Evolutionary conservation across 768 basidiomycete species (phyloP), one percentile per base, ranked within the genome.

Genomic region (Suillus subalutaceus): DNA sequence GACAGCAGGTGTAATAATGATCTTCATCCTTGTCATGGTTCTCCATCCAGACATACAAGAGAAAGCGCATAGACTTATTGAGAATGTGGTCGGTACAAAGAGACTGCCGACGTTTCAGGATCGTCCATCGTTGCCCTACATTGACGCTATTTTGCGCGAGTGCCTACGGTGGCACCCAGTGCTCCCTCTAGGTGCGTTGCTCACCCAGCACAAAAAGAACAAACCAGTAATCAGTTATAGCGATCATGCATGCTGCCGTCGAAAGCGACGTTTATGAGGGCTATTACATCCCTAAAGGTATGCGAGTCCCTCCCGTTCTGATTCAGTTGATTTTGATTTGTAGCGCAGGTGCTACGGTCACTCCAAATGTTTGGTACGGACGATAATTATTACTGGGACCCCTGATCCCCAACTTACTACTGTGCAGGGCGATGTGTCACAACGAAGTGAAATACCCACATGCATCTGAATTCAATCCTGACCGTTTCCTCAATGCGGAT

Each of bases 211-310:
- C 13, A 1, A 15, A n/a, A 38, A 7, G n/a, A 23, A 23, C 15
- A 38, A 1, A 58, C 35, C 4, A 16, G 3, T 38, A 7, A 58
- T 23, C 13, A 16, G n/a, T 58, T 23, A 38, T 15, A 58, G 56
- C 60, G 67, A 65, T 70, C 43, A 71, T 75, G 3, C 78, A 79
- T 58, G 58, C 66, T 12, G n/a, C 66, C 1, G 80, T 78, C 0
- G 67, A 72, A 41, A 79, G 79, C 62, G 82, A 83, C 50, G 65
- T 75, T 20, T 83, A 83, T 66, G 70, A 76, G 30, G 79, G 81
- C 16, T 84, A 83, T 65, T 73, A 84, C 9, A 88, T 88, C 48
- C 87, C 87, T 2, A 78, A 79, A 64, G 86, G 86, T 52, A 65
- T 23, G 18, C 50, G n/a, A 26, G 15, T 63, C 20, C 35, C 52